These are phyloP conservation scores for Dendryphion nanum DNA, from an alignment of 2,329 filamentous ascomycete species.

Conservation along the genomic window DNA sequence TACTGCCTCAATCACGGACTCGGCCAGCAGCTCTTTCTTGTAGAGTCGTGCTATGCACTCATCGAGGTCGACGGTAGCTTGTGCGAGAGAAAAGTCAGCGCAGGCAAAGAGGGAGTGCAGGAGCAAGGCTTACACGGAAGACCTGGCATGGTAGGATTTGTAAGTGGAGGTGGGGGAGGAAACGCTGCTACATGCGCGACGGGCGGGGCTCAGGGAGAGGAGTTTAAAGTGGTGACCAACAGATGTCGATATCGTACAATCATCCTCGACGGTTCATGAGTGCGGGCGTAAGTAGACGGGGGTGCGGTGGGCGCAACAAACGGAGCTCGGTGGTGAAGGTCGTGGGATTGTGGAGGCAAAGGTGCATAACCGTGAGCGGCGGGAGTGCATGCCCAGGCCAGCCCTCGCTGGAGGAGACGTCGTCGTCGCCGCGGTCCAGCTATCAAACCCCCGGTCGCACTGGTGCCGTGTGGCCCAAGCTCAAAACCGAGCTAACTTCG, in stretches of 20 bases:
- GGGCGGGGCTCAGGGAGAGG: constrained; percentile 32
- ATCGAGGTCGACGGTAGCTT: constrained; percentile 95
- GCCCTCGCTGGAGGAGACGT: too few species aligned
- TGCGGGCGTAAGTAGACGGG: constrained; percentile 7
- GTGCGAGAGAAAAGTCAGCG: constrained; percentile 14
- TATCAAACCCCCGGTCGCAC: too few species aligned
- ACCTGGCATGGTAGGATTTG: constrained; percentile 46
- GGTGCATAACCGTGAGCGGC: too few species aligned
- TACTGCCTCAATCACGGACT: constrained; percentile 98
- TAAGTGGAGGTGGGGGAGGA: constrained; percentile 13
- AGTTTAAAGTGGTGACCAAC: constrained; percentile 37
- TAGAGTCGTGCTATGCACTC: constrained; percentile 97
- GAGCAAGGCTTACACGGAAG: constrained; percentile 45
- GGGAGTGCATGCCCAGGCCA: too few species aligned
- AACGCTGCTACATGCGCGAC: constrained; percentile 26
- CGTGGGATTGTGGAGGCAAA: too few species aligned
- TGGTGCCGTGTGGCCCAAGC: too few species aligned
- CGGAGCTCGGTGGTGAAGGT: too few species aligned
- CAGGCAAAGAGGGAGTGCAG: constrained; percentile 2
- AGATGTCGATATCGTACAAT: constrained; percentile 40
- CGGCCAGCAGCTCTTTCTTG: constrained; percentile 93
- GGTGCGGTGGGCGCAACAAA: constrained; percentile 6
- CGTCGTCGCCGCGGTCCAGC: too few species aligned
- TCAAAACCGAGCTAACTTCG: too few species aligned
- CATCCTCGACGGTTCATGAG: constrained; percentile 37